A percentile compares a stretch with the other conserved stretches of the same genome.
These are phyloP conservation scores for Uronychia binucleata DNA, from an alignment of 73 alveolate genomes.

Conservation along the genomic window DNA sequence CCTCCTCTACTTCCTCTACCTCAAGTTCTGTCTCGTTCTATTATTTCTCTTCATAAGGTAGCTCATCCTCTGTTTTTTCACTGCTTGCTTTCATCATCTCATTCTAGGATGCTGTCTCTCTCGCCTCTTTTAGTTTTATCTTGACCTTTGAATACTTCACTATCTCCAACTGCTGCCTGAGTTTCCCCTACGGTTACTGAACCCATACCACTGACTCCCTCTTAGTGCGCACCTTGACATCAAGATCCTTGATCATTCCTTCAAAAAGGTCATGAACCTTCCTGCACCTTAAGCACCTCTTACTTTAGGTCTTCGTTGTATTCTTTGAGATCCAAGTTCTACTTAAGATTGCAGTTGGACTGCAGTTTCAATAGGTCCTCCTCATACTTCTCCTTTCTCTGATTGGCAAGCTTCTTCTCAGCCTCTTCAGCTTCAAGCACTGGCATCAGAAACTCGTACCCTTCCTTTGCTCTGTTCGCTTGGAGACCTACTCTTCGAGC, in stretches of 20 bases:
- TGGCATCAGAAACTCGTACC: not conserved
- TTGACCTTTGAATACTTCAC: not conserved
- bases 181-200: not conserved
- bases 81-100: too few species aligned
- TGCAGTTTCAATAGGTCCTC: not conserved
- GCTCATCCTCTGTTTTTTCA: too few species aligned
- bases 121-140: not conserved
- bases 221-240: not conserved
- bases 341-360: not conserved
- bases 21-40: too few species aligned
- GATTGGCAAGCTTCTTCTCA: not conserved
- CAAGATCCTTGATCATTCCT: not conserved
- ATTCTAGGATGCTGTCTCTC: too few species aligned
- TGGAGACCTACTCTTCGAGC: not conserved
- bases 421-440: not conserved
- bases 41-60: too few species aligned
- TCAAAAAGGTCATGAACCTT: not conserved
- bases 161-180: not conserved
- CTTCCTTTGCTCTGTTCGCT: not conserved
- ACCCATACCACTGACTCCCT: not conserved
- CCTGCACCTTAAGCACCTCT: not conserved
- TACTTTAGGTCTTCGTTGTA: not conserved
- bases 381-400: not conserved
- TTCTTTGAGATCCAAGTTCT: not conserved
- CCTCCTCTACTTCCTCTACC: not conserved